Base-by-base conservation (phyloP, 176 grass and related monocot species). In the Zoysia japonica region DNA sequence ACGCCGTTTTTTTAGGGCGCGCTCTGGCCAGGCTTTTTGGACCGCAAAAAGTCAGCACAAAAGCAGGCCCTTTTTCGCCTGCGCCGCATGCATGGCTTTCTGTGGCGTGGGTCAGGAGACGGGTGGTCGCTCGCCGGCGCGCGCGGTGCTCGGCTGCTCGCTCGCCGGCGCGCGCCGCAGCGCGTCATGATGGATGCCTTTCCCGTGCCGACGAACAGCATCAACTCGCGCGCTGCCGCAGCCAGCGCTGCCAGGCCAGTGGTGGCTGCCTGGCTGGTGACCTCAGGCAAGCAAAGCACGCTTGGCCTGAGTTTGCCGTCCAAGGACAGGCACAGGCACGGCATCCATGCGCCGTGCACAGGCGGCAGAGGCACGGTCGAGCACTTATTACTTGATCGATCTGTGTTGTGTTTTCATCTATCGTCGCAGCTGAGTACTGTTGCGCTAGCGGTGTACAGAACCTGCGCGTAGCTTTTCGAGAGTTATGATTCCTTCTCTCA, bases 31-130 rank as follows among this genome's bases (percentile, higher is more conserved):
- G 43, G 50, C 77, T 79, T 83, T 85, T 66, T 4, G 11, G 41
- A 16, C 48, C 16, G 11, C n/a, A 56, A 78, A 72, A 55, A 42
- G 83, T 85, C 68, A 79, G 71, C 76, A 66, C 61, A 39, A 73
- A 73, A 74, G 84, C 3, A n/a, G 7, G 61, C 9, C 62, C 28
- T 74, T 68, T 59, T 28, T 28, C 17, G 61, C 48, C 20, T 15
- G n/a, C 14, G 5, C 53, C 28, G 28, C 28, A 28, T 28, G 28
- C 28, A 28, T 28, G 28, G 28, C 28, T 16, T 79, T 80, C 51
- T 11, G 75, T 19, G 28, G 28, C 28, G 28, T 28, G 28, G 28
- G 28, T 28, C 28, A 28, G 28, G 28, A 28, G 28, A 28, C 28
- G 28, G 28, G 28, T 28, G 28, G 28, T 28, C 28, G 28, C n/a